phyloP scores from a whole-genome alignment of 257 asterid species.

The Solanum sejunctum region DNA sequence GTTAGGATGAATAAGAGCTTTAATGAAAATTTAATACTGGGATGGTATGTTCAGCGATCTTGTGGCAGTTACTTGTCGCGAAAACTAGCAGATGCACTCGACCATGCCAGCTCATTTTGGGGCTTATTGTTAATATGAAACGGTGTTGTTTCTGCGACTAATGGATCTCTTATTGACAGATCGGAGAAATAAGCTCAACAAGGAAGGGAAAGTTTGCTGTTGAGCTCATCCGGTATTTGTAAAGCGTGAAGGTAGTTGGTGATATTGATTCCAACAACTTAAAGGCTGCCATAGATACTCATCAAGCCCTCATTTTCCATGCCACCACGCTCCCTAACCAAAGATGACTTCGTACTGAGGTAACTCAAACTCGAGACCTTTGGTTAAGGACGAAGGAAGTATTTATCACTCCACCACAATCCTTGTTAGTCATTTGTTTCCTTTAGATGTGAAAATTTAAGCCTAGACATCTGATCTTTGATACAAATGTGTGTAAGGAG shows the following conservation, averaged over 20 bases:
- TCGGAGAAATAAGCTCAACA: constrained; percentile 68
- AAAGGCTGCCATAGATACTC: neutral
- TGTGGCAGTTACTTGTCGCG: neutral
- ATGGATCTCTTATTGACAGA: constrained; percentile 20
- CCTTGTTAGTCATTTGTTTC: neutral
- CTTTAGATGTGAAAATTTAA: neutral
- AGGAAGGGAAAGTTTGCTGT: constrained; percentile 71
- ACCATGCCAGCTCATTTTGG: neutral
- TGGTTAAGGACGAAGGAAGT: neutral
- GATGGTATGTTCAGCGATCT: neutral
- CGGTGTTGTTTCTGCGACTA: neutral
- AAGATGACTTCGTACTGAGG: neutral
- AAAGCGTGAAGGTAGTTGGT: constrained; percentile 2
- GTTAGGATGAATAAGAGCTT: neutral
- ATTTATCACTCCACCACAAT: neutral
- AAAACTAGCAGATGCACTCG: neutral
- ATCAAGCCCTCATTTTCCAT: neutral
- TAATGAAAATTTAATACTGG: neutral
- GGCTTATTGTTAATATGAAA: neutral
- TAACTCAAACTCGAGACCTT: neutral
- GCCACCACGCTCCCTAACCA: neutral
- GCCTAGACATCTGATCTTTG: neutral
- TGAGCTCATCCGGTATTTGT: constrained; percentile 61
- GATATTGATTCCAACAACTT: neutral
- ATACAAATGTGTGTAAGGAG: neutral